Evolutionary conservation across 2,329 filamentous ascomycete species (phyloP).

Genomic region (Coniella vitis): DNA sequence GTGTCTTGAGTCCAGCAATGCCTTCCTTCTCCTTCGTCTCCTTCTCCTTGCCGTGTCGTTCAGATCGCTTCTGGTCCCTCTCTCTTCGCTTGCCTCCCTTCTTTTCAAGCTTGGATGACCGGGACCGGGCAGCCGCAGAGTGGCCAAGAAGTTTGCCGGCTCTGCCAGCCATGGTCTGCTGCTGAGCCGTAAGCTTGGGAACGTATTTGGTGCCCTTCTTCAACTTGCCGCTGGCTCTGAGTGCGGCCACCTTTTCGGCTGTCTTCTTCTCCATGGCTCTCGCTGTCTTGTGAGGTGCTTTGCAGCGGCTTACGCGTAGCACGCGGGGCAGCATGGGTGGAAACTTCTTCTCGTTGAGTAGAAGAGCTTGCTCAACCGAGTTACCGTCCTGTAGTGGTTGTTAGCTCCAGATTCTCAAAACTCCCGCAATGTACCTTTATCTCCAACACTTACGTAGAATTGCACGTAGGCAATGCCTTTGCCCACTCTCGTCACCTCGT

Average conservation of each 20-base stretch:
- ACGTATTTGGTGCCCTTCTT: conserved; percentile 49
- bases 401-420: background rate
- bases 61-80: conserved; percentile 1
- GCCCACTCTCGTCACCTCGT: conserved; percentile 83
- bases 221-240: conserved; percentile 21
- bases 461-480: conserved; percentile 98
- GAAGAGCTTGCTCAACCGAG: conserved; percentile 81
- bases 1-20: conserved; percentile 45
- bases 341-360: conserved; percentile 85
- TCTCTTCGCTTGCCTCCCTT: conserved; percentile 5
- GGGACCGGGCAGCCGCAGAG: conserved; percentile 42
- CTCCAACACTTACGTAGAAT: conserved; percentile 56
- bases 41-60: conserved; percentile 1
- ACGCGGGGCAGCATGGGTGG: conserved; percentile 87
- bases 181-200: conserved; percentile 62
- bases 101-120: conserved; percentile 2
- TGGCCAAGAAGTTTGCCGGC: conserved; percentile 68
- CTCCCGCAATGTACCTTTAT: background rate
- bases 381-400: conserved; percentile 58
- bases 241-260: conserved; percentile 22
- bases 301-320: conserved; percentile 80
- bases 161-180: conserved; percentile 66
- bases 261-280: conserved; percentile 45
- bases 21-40: conserved; percentile 15
- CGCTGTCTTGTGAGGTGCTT: conserved; percentile 58